These are phyloP conservation scores for Cardamine chenopodiifolia DNA, from an alignment of 345 rosid genomes.

Conservation along the genomic window DNA sequence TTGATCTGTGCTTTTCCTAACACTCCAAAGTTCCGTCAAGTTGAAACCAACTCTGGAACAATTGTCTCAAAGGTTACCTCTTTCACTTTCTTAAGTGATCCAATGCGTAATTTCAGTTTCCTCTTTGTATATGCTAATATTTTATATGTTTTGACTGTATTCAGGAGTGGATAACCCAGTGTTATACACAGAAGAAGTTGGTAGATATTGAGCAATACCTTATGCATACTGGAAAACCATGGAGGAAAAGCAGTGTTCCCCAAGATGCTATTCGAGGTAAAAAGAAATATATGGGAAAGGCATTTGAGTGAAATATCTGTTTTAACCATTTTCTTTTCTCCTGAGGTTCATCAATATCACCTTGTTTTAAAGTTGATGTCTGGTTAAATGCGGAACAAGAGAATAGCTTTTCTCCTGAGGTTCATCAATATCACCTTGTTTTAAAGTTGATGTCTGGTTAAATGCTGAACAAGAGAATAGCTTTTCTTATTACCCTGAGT, in stretches of 20 bases:
- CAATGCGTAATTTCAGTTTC: not conserved
- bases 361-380: not conserved
- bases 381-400: not conserved
- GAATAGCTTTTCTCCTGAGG: conserved; percentile 10
- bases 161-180: conserved; percentile 86
- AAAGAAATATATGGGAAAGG: conserved; percentile 4
- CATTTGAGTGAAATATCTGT: conserved; percentile 8
- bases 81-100: not conserved
- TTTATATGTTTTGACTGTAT: conserved; percentile 4
- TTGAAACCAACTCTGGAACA: conserved; percentile 70
- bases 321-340: conserved; percentile 1
- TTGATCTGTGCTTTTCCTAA: conserved; percentile 82
- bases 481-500: conserved; percentile 18
- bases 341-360: conserved; percentile 4
- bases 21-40: conserved; percentile 94
- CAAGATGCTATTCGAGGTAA: conserved; percentile 50
- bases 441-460: not conserved
- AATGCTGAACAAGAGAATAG: conserved; percentile 1
- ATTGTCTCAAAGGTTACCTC: conserved; percentile 72
- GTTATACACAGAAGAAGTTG: conserved; percentile 67
- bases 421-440: conserved; percentile 10
- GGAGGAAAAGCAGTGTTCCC: conserved; percentile 56
- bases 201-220: conserved; percentile 79
- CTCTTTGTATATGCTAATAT: conserved; percentile 7
- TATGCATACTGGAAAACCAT: conserved; percentile 89